Percentiles rank a stretch among this genome's conserved stretches.
phyloP scores from a whole-genome alignment of 257 asterid genomes.

The Cruciata laevipes region DNA sequence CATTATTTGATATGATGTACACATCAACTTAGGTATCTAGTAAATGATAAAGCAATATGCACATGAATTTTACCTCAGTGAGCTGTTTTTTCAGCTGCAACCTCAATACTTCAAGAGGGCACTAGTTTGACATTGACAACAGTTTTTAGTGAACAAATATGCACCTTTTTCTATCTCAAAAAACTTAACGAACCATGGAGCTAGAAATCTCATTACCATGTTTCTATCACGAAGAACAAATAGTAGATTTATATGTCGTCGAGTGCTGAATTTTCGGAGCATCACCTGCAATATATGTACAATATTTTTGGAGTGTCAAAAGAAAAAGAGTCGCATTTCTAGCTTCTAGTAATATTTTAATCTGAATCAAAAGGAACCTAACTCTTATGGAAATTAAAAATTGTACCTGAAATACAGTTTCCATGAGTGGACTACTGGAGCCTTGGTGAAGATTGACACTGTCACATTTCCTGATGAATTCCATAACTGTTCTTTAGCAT shows the following conservation, averaged over 20 bases:
- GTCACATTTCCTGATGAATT: conserved; percentile 7
- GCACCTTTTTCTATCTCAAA: background rate
- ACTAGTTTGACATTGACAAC: background rate
- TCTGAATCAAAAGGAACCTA: background rate
- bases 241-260: background rate
- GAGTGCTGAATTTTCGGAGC: background rate
- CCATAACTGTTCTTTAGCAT: background rate
- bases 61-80: background rate
- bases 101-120: background rate
- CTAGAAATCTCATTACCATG: background rate
- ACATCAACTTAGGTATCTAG: background rate
- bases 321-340: background rate
- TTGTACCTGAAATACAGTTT: conserved; percentile 3
- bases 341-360: too few species aligned
- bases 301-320: background rate
- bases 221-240: conserved; percentile 7
- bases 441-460: background rate
- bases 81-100: background rate
- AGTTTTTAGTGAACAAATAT: too few species aligned
- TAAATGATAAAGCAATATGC: background rate
- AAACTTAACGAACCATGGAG: background rate
- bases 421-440: background rate
- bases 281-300: background rate
- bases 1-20: background rate
- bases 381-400: background rate